phyloP scores from a whole-genome alignment of 2,329 filamentous ascomycete genomes.

The Penicillium sp. region DNA sequence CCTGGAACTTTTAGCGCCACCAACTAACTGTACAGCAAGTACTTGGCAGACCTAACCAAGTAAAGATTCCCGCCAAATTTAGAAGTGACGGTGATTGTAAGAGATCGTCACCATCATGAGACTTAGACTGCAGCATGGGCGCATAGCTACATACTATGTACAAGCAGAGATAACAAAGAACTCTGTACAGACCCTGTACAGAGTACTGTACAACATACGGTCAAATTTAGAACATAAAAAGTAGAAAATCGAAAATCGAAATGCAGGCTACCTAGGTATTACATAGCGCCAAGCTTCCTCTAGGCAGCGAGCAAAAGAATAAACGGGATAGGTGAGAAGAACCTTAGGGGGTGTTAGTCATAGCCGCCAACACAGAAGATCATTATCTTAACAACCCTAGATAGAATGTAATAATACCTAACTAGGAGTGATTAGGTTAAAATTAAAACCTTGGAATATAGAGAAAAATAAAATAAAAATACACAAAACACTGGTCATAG shows the following conservation, averaged over 20 bases:
- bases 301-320: conserved; percentile 25
- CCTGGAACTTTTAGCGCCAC: conserved; percentile 6
- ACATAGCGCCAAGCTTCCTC: conserved; percentile 14
- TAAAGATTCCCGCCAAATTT: not conserved
- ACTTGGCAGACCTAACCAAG: not conserved
- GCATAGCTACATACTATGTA: not conserved
- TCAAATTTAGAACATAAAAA: not conserved
- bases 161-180: not conserved
- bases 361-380: not conserved
- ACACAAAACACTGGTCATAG: not conserved
- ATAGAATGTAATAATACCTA: not conserved
- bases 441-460: not conserved
- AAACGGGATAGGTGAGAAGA: conserved; percentile 16
- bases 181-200: not conserved
- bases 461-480: not conserved
- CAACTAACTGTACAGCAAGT: conserved; percentile 1
- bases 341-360: not conserved
- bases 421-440: not conserved
- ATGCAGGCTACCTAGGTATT: conserved; percentile 3
- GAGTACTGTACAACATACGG: not conserved
- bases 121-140: not conserved
- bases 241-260: not conserved
- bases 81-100: not conserved
- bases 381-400: not conserved
- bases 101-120: conserved; percentile 5